Evolutionary conservation across 306 rosid species (phyloP).

Genomic region (Abrus precatorius): DNA sequence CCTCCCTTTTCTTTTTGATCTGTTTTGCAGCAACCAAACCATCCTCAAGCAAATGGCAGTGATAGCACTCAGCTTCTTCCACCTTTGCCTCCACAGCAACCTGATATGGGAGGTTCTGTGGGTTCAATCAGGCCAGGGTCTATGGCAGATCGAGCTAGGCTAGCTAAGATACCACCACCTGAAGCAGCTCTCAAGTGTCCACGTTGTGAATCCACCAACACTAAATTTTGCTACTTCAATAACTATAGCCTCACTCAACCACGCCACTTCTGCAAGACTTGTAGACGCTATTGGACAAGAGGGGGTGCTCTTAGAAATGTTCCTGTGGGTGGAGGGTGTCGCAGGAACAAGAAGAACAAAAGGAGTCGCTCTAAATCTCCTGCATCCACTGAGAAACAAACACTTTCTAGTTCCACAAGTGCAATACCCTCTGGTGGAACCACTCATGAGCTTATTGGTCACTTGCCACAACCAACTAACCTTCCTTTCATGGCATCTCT

Average conservation of each 20-base stretch:
- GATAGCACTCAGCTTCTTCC: slow-evolving; percentile 64
- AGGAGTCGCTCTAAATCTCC: slow-evolving; percentile 78
- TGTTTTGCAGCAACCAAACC: slow-evolving; percentile 67
- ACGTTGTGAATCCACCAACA: slow-evolving; percentile 87
- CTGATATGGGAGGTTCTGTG: slow-evolving; percentile 45
- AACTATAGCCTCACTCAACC: slow-evolving; percentile 89
- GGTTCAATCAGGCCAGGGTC: slow-evolving; percentile 77
- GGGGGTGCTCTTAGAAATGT: slow-evolving; percentile 91
- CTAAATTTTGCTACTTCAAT: slow-evolving; percentile 92
- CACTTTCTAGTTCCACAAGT: slow-evolving; percentile 48
- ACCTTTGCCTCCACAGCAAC: slow-evolving; percentile 53
- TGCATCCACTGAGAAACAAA: slow-evolving; percentile 47
- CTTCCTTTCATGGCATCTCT: slow-evolving; percentile 76
- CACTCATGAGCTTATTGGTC: slow-evolving; percentile 53
- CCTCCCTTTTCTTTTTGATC: slow-evolving; percentile 16
- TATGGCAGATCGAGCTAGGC: slow-evolving; percentile 89
- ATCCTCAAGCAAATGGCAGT: slow-evolving; percentile 51
- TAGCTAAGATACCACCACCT: slow-evolving; percentile 80
- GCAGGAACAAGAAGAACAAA: slow-evolving; percentile 88
- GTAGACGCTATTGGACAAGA: slow-evolving; percentile 93
- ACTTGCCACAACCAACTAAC: slow-evolving; percentile 58
- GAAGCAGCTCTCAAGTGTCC: slow-evolving; percentile 92
- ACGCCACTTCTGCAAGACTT: slow-evolving; percentile 95
- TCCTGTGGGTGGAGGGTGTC: slow-evolving; percentile 95
- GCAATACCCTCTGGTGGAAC: slow-evolving; percentile 43